Evolutionary conservation across 1,284 basidiomycete species (phyloP).

Genomic region (Gomphus sp.): DNA sequence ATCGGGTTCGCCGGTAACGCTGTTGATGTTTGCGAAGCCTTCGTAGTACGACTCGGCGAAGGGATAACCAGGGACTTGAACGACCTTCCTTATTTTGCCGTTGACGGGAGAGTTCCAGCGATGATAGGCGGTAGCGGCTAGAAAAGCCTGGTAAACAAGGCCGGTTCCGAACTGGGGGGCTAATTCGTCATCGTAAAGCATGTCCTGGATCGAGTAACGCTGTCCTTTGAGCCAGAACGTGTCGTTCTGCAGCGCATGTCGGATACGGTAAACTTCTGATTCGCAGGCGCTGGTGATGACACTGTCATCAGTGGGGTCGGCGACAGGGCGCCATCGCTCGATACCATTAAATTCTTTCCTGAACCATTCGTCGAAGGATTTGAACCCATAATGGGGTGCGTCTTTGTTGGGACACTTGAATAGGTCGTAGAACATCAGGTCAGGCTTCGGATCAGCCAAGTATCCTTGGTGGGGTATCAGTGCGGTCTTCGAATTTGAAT

Average conservation of each 20-base stretch:
- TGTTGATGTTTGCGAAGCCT: slow-evolving; percentile 32
- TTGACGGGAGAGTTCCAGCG: slow-evolving; percentile 46
- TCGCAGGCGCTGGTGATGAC: slow-evolving; percentile 40
- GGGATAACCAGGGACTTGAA: slow-evolving; percentile 29
- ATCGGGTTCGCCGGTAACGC: slow-evolving; percentile 9
- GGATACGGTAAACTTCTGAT: slow-evolving; percentile 30
- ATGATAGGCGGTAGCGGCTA: slow-evolving; percentile 39
- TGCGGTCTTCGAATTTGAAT: slow-evolving; percentile 29
- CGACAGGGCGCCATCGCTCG: slow-evolving; percentile 30
- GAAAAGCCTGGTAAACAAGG: slow-evolving; percentile 46
- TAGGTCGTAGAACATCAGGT: slow-evolving; percentile 22
- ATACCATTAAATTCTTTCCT: slow-evolving; percentile 26
- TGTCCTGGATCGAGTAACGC: slow-evolving; percentile 33
- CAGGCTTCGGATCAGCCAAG: slow-evolving; percentile 19
- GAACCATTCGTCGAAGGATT: slow-evolving; percentile 50
- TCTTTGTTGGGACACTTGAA: slow-evolving; percentile 32
- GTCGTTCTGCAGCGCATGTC: slow-evolving; percentile 26
- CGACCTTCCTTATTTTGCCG: slow-evolving; percentile 34
- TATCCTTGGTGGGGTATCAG: slow-evolving; percentile 28
- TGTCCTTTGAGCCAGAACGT: slow-evolving; percentile 40
- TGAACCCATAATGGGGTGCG: slow-evolving; percentile 31
- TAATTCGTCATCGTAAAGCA: slow-evolving; percentile 26
- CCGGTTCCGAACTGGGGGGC: slow-evolving; percentile 35
- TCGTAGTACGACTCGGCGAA: slow-evolving; percentile 18
- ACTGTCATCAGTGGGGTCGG: slow-evolving; percentile 24